Evolutionary conservation across 345 rosid species (phyloP).

Genomic region (Hevea brasiliensis): DNA sequence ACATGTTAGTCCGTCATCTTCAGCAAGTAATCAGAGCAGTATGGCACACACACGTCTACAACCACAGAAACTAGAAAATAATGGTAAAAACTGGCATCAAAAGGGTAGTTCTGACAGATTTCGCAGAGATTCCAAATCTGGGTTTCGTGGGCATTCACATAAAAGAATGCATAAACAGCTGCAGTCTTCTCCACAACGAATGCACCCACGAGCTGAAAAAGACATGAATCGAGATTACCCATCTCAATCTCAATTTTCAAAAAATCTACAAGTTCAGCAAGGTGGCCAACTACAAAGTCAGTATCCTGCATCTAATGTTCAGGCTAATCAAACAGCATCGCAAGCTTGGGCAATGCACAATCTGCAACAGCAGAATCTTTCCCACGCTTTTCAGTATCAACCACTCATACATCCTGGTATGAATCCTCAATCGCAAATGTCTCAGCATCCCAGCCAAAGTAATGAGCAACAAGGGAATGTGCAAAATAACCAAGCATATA

Average conservation of each 20-base stretch:
- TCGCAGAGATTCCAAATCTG: constrained; percentile 45
- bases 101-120: constrained; percentile 36
- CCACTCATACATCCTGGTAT: constrained; percentile 31
- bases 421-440: constrained; percentile 43
- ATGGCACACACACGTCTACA: constrained; percentile 10
- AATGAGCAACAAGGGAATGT: constrained; percentile 43
- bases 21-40: constrained; percentile 32
- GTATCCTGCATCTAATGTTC: constrained; percentile 29
- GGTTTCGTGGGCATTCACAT: constrained; percentile 46
- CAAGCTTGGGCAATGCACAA: constrained; percentile 40
- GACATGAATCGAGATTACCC: constrained; percentile 27
- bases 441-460: constrained; percentile 47
- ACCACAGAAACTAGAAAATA: constrained; percentile 24
- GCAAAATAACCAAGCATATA: constrained; percentile 56
- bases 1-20: constrained; percentile 28
- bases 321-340: constrained; percentile 27
- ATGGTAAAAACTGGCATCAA: constrained; percentile 38
- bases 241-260: constrained; percentile 29
- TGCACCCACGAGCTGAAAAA: constrained; percentile 22
- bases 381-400: constrained; percentile 39
- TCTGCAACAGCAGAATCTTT: constrained; percentile 41
- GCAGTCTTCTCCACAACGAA: constrained; percentile 35
- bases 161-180: constrained; percentile 38
- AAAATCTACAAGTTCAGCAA: constrained; percentile 29
- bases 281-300: constrained; percentile 34